Conservation (phyloP, 495 filamentous ascomycete genomes). For the Hyaloscypha finlandica region DNA sequence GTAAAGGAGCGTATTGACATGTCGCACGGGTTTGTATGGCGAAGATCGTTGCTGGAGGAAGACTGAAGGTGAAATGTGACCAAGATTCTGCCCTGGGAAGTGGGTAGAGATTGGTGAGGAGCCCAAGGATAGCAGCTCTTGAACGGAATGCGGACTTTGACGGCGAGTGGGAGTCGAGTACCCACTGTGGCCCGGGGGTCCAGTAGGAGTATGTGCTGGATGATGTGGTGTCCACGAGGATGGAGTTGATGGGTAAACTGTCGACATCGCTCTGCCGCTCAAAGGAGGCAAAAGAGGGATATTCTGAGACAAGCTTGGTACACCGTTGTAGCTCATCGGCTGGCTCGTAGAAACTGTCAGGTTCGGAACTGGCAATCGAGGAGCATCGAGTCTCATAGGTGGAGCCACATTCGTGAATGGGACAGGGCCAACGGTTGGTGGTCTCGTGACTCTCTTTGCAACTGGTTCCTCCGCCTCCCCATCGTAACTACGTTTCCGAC, state of each 20-base stretch:
- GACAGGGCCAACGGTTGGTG: slow-evolving; percentile 16
- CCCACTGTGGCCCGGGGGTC: slow-evolving; percentile 20
- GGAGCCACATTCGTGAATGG: slow-evolving; percentile 22
- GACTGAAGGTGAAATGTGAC: slow-evolving; percentile 53
- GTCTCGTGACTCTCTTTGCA: slow-evolving; percentile 59
- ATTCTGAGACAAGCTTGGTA: slow-evolving; percentile 24
- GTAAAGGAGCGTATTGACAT: slow-evolving; percentile 84
- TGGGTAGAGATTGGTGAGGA: slow-evolving; percentile 54
- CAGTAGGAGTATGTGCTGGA: slow-evolving; percentile 36
- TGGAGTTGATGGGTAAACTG: slow-evolving; percentile 52
- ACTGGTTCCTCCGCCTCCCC: slow-evolving; percentile 60
- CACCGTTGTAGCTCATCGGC: slow-evolving; percentile 25
- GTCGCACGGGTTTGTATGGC: slow-evolving; percentile 88
- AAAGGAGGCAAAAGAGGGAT: slow-evolving; percentile 49
- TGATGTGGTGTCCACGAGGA: slow-evolving; percentile 38
- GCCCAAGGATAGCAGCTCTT: slow-evolving; percentile 34
- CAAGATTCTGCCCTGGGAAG: slow-evolving; percentile 53
- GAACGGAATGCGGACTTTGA: slow-evolving; percentile 32
- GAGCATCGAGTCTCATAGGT: slow-evolving; percentile 35
- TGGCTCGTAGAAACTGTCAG: slow-evolving; percentile 46
- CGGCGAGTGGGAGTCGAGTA: slow-evolving; percentile 40
- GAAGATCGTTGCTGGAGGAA: slow-evolving; percentile 69
- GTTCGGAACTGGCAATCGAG: slow-evolving; percentile 61
- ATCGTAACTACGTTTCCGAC: slow-evolving; percentile 74
- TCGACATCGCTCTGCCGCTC: slow-evolving; percentile 57